Base-by-base conservation (phyloP, 1,284 basidiomycete species). In the Marasmius tenuissimus region DNA sequence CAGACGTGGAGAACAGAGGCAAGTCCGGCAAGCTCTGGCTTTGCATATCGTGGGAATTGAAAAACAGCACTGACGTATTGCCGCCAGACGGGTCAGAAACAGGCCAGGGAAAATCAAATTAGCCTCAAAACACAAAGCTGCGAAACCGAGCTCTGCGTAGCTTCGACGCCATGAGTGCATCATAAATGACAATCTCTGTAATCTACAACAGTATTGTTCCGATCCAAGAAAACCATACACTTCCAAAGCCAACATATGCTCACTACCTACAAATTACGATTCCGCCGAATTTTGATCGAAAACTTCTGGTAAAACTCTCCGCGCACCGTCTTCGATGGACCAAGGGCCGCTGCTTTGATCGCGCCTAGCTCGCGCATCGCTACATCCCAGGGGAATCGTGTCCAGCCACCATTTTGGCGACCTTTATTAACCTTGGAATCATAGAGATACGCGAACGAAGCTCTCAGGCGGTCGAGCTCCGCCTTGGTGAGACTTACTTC, bases 381-480 rank as follows among this genome's bases (percentile, higher is more conserved):
- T 40, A 86, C 76, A 66, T 85, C 76, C 73, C 78, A 86, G 3
- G 84, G 81, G 62, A 85, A 85, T 14, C 80, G 74, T 3, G 76
- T 74, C 71, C 72, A 79, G 35, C 66, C 27, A 4, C 27, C 62
- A 1, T 34, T 48, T 1, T 18, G 42, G 14, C 34, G 20, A 47
- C 35, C 34, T 16, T 59, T 62, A 35, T 66, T 69, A 35, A 66
- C 51, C 45, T 74, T 66, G 39, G 61, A 70, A 64, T 83, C 81
- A 62, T 77, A 75, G 9, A 74, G 57, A 66, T 85, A 86, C 2
- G 83, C 84, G 65, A 80, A 85, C 9, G 84, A 85, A 0, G 85
- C 84, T 65, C 77, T 76, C 50, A 84, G 60, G 1, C 72, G 69
- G n/a, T 70, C 67, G 16, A 79, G 59, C 22, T 78, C 73, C 16